These are phyloP conservation scores for Haplosporangium sp. DNA, from an alignment of 371 early-diverging fungal genomes.

Conservation along the genomic window DNA sequence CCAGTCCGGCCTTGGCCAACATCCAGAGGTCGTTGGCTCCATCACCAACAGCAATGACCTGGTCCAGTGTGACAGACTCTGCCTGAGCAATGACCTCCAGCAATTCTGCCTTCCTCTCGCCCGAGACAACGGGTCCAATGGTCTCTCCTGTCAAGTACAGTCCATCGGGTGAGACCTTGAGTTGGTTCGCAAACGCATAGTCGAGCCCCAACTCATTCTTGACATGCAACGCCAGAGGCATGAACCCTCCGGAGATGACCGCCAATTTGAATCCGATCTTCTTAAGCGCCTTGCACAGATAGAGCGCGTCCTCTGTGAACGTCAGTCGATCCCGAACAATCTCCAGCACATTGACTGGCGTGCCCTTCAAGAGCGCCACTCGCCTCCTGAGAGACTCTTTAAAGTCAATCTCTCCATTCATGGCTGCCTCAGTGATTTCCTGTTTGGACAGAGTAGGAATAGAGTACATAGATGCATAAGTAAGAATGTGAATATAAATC, in stretches of 20 bases:
- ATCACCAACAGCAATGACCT: conserved; percentile 98
- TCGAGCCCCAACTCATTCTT: conserved; percentile 91
- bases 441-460: conserved; percentile 34
- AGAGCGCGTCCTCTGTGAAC: conserved; percentile 93
- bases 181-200: conserved; percentile 97
- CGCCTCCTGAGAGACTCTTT: conserved; percentile 90
- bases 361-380: conserved; percentile 89
- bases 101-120: conserved; percentile 92
- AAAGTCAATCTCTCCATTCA: conserved; percentile 97
- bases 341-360: conserved; percentile 83
- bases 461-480: not conserved
- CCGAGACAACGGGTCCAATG: conserved; percentile 90
- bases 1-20: conserved; percentile 96
- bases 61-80: conserved; percentile 84
- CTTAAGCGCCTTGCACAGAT: conserved; percentile 89
- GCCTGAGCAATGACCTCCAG: conserved; percentile 95
- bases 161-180: conserved; percentile 87
- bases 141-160: conserved; percentile 86
- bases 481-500: conserved; percentile 4
- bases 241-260: conserved; percentile 96
- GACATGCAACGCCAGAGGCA: conserved; percentile 92
- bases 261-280: conserved; percentile 93
- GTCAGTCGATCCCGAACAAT: conserved; percentile 77
- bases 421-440: conserved; percentile 95
- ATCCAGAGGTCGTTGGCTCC: conserved; percentile 99